Percentiles rank a stretch among this genome's conserved stretches.
Evolutionary conservation across 768 basidiomycete genomes (phyloP).

Genomic region (Psilocybe tampanensis): DNA sequence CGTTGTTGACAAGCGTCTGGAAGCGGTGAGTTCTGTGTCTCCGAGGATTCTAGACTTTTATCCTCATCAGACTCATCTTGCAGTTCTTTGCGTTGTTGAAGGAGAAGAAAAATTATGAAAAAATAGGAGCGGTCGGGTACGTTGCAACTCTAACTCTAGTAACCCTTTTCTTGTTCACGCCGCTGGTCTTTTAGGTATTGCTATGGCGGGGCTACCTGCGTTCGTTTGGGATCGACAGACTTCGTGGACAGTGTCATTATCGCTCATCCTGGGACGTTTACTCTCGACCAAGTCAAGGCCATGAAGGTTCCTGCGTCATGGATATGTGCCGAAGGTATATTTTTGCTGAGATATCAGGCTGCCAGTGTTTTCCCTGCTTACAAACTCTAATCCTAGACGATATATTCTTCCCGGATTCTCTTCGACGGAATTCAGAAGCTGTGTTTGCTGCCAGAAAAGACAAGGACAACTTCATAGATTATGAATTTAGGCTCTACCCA

Average conservation of each 20-base stretch:
- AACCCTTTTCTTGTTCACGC: neutral
- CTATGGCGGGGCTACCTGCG: slow-evolving; percentile 39
- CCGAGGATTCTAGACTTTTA: slow-evolving; percentile 1
- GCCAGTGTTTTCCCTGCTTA: too few relatives aligned
- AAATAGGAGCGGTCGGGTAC: slow-evolving; percentile 47
- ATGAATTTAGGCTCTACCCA: slow-evolving; percentile 46
- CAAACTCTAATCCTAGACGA: slow-evolving; percentile 39
- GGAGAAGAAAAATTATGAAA: slow-evolving; percentile 42
- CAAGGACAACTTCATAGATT: slow-evolving; percentile 38
- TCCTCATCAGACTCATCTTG: neutral
- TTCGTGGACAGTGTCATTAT: slow-evolving; percentile 40
- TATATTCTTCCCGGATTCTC: slow-evolving; percentile 30
- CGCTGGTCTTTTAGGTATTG: slow-evolving; percentile 35
- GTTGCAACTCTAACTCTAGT: neutral
- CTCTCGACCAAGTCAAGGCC: slow-evolving; percentile 32
- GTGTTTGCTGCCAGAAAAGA: slow-evolving; percentile 36
- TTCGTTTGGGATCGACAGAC: slow-evolving; percentile 37
- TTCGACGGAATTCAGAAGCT: slow-evolving; percentile 36
- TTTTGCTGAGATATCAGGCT: too few relatives aligned
- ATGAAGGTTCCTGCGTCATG: slow-evolving; percentile 41
- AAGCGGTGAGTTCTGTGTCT: slow-evolving; percentile 26
- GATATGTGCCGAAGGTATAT: slow-evolving; percentile 42
- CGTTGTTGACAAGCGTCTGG: slow-evolving; percentile 32
- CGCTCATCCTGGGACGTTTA: slow-evolving; percentile 41
- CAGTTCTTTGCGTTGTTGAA: slow-evolving; percentile 41